These are phyloP conservation scores for Fraxinus albicans DNA, from an alignment of 305 asterid species.

Conservation along the genomic window DNA sequence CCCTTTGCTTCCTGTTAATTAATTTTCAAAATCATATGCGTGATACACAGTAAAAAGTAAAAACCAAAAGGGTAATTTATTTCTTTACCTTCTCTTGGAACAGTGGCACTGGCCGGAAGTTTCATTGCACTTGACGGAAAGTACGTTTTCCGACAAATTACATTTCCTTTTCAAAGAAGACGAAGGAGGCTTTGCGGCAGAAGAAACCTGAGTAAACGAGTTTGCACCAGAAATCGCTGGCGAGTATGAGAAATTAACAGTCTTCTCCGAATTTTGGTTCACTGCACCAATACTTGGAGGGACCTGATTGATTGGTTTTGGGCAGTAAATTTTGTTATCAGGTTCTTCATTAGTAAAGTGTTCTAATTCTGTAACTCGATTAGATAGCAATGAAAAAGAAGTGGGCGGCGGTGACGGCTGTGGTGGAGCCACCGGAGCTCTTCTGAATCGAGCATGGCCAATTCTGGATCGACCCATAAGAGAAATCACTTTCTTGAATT, in stretches of 20 bases:
- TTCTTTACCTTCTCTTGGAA: constrained; percentile 60
- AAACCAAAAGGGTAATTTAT: neutral
- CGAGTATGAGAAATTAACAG: constrained; percentile 55
- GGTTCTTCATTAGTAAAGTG: neutral
- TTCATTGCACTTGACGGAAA: constrained; percentile 72
- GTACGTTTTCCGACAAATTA: constrained; percentile 53
- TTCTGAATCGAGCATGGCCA: constrained; percentile 89
- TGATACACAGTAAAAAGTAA: neutral
- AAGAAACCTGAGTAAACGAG: constrained; percentile 51
- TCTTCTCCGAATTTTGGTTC: constrained; percentile 30
- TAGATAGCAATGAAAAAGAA: neutral
- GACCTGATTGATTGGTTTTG: constrained; percentile 77
- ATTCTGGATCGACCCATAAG: constrained; percentile 59
- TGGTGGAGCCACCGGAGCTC: constrained; percentile 51
- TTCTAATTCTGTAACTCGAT: neutral
- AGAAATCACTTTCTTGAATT: constrained; percentile 60
- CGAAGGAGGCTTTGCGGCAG: constrained; percentile 63
- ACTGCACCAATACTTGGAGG: constrained; percentile 27
- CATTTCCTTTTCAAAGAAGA: constrained; percentile 72
- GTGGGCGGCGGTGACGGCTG: constrained; percentile 5
- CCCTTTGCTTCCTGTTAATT: constrained; percentile 49
- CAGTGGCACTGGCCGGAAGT: constrained; percentile 74
- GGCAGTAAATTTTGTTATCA: constrained; percentile 55
- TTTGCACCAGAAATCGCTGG: constrained; percentile 48
- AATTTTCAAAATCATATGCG: neutral